phyloP scores from a whole-genome alignment of 129 eudicot species.

The Artemisia tridentata region DNA sequence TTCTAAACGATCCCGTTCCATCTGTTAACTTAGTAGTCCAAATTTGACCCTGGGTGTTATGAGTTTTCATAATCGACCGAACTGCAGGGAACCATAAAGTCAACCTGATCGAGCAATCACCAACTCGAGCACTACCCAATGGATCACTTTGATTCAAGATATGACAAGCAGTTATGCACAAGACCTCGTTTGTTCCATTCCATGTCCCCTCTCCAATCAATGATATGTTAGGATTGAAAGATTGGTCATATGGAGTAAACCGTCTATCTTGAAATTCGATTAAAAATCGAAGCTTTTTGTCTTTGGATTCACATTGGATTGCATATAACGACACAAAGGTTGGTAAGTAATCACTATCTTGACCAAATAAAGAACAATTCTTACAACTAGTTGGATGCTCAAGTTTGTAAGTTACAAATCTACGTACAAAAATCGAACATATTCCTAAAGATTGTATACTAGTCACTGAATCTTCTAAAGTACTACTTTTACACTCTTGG shows the following conservation, averaged over 20 bases:
- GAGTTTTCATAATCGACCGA: conserved; percentile 44
- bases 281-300: conserved; percentile 41
- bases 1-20: conserved; percentile 41
- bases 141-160: conserved; percentile 34
- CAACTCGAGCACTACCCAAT: conserved; percentile 39
- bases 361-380: conserved; percentile 39
- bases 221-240: conserved; percentile 33
- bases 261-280: conserved; percentile 32
- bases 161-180: conserved; percentile 51
- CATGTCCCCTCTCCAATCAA: conserved; percentile 76
- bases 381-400: conserved; percentile 37
- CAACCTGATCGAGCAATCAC: conserved; percentile 67
- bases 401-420: conserved; percentile 33
- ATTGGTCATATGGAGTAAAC: conserved; percentile 20
- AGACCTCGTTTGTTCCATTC: conserved; percentile 44
- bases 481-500: conserved; percentile 30
- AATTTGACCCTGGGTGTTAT: conserved; percentile 45
- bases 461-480: conserved; percentile 14
- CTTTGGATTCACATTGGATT: conserved; percentile 45
- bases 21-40: conserved; percentile 47
- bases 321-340: conserved; percentile 36
- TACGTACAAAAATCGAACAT: conserved; percentile 33
- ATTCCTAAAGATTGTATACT: conserved; percentile 28
- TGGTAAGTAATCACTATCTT: conserved; percentile 33
- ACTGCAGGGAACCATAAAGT: conserved; percentile 42